Base-by-base conservation (phyloP, 75 land plant genomes). In the Larix kaempferi region DNA sequence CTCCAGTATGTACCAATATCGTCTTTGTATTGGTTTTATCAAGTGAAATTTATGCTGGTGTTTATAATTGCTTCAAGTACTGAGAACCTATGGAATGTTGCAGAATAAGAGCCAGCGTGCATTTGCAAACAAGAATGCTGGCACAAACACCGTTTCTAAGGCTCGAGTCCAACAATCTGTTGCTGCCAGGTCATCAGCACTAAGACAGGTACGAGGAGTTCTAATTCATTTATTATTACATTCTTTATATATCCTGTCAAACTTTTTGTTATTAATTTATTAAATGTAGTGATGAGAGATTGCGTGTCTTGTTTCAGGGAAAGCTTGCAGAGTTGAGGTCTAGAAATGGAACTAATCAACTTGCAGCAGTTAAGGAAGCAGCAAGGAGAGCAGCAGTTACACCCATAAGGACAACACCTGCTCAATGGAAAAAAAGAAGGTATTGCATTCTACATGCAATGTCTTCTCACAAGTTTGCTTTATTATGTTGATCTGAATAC, bases 291-390 rank as follows among this genome's bases (percentile, higher is more conserved):
- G 71, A 44, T 15, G 14, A 73, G 35, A 57, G 13, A 5, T 19
- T 77, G 23, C 14, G 55, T 44, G 14, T 78, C 17, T 29, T 6
- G 19, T 27, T 57, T 1, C 69, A 90, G 91, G 92, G 88, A 0
- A 83, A 72, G 39, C 82, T 90, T 75, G 89, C 92, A 33, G 75
- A 83, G 56, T 88, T 83, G 77, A 90, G 92, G 82, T 81, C 92
- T 57, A 88, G 82, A 71, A 85, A 81, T 71, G 84, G 80, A 73
- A 85, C 85, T 71, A 52, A 49, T 55, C 86, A 81, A 58, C 88
- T 90, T 67, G 90, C 92, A 60, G 57, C 84, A 58, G 78, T 89
- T 26, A 69, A 75, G 61, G 89, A 88, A 59, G 77, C 56, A 74
- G 92, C 92, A 57, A 77, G 79, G 37, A 90, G 80, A 78, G 86